Base-by-base conservation (phyloP, 2,329 filamentous ascomycete species). In the Rhynchosporium secalis region DNA sequence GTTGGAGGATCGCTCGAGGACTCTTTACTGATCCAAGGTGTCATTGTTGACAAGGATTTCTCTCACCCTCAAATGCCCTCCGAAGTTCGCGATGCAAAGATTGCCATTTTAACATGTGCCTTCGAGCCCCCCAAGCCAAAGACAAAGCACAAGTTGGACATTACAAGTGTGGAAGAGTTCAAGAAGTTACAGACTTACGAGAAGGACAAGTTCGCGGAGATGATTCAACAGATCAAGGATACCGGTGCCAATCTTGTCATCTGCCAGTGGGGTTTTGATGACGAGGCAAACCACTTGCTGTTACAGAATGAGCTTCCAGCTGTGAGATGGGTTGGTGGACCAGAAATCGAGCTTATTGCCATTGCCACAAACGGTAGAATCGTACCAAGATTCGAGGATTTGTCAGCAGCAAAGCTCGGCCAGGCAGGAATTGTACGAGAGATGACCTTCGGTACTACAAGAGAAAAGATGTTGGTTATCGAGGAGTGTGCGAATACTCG, bases 101-200 rank as follows among this genome's bases (percentile, higher is more conserved):
- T 99, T 74, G 95, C 95, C 70, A 99, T 99, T 73, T 81, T 99
- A 64, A 99, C 95, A 57, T 99, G 95, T 77, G 92, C 95, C 3
- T 99, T 99, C 75, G 95, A 99, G 81, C 95, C 95, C 38, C 95
- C 95, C 56, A 99, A 99, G 84, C 95, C 95, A 70, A 99, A 99
- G 86, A 99, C 95, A 54, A 99, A 99, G 86, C 95, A 99, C 80
- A 96, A 97, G 83, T 86, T 99, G 65, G 95, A 99, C 74, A 99
- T 99, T 75, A 95, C 92, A 61, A 91, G 88, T 47, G 94, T 99
- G 7, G 94, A 98, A 71, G 95, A 99, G 80, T 99, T 96, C 83
- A 97, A 96, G 83, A 95, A 96, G 79, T 81, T 99, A 68, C 95
- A 99, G 75, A 91, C 84, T 71, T 99, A 99, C 80, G 95, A 99